Evolutionary conservation across 371 early-diverging fungal genomes (phyloP).

Genomic region (Saksenaea vasiformis): DNA sequence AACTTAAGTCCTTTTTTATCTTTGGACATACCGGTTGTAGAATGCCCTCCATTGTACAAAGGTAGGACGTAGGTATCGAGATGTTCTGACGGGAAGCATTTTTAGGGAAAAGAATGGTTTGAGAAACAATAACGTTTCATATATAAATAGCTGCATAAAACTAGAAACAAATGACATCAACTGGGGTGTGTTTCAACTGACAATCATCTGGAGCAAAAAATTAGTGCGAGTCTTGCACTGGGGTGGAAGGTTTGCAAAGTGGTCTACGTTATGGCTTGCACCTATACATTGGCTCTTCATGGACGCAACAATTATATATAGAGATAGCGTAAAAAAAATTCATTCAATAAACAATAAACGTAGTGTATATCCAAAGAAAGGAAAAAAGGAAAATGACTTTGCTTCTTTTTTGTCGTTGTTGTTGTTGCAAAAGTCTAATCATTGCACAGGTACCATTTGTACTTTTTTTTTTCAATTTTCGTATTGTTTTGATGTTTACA

Average conservation of each 20-base stretch:
- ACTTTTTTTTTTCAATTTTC: not conserved
- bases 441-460: not conserved
- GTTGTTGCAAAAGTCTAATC: not conserved
- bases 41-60: not conserved
- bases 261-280: too few species aligned
- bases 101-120: not conserved
- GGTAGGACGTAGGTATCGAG: not conserved
- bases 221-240: too few species aligned
- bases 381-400: not conserved
- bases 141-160: too few species aligned
- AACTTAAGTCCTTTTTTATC: not conserved
- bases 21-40: not conserved
- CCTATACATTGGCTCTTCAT: too few species aligned
- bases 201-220: too few species aligned
- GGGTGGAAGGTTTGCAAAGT: too few species aligned
- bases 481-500: constrained; percentile 63
- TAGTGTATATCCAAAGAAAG: not conserved
- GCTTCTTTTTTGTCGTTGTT: too few species aligned
- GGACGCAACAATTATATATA: too few species aligned
- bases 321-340: too few species aligned
- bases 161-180: too few species aligned
- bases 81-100: not conserved
- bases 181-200: too few species aligned
- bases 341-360: too few species aligned
- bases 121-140: not conserved